Evolutionary conservation across 108 stramenopile species (phyloP).

Genomic region (Cyclotella kingstonii): DNA sequence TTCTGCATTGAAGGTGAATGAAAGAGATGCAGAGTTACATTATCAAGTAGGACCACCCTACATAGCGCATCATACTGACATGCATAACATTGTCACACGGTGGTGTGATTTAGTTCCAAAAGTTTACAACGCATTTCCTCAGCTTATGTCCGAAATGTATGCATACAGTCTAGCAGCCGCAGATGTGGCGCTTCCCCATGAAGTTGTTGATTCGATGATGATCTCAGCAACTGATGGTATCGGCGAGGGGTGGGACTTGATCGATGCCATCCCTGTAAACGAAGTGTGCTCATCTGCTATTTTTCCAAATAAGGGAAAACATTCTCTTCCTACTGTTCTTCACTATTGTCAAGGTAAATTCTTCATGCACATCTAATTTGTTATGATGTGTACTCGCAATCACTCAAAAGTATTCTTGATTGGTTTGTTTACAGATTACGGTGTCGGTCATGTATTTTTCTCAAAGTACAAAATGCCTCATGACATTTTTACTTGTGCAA

Average conservation of each 20-base stretch:
- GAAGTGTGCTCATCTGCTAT: slow-evolving; percentile 23
- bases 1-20: slow-evolving; percentile 34
- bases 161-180: slow-evolving; percentile 86
- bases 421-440: slow-evolving; percentile 29
- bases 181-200: slow-evolving; percentile 71
- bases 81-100: slow-evolving; percentile 65
- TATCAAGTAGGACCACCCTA: slow-evolving; percentile 95
- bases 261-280: slow-evolving; percentile 35
- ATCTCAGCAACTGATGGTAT: slow-evolving; percentile 49
- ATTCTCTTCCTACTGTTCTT: slow-evolving; percentile 53
- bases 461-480: slow-evolving; percentile 62
- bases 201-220: slow-evolving; percentile 78
- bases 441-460: slow-evolving; percentile 62
- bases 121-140: slow-evolving; percentile 51
- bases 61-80: slow-evolving; percentile 76
- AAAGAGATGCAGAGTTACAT: slow-evolving; percentile 46
- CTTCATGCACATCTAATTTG: too few relatives aligned
- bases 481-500: slow-evolving; percentile 69
- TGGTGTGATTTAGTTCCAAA: slow-evolving; percentile 77
- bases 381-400: too few relatives aligned
- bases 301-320: slow-evolving; percentile 14
- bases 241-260: slow-evolving; percentile 81
- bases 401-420: too few relatives aligned
- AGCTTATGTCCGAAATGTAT: slow-evolving; percentile 50
- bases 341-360: slow-evolving; percentile 76